Percentiles rank a stretch among this genome's conserved stretches.
Evolutionary conservation across 78 protist species (phyloP).

Genomic region (Dictyostelium firmibasis): DNA sequence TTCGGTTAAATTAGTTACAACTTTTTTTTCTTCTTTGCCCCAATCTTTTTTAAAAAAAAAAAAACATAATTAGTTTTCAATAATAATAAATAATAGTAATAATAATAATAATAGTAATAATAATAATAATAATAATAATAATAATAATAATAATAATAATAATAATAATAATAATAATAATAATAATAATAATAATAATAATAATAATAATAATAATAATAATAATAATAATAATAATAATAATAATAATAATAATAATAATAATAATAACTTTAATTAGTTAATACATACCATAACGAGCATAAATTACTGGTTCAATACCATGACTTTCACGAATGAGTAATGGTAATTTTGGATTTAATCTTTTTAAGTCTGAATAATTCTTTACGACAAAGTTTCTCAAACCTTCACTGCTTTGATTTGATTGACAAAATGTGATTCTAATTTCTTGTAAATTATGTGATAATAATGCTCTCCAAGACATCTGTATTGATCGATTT

Average conservation of each 20-base stretch:
- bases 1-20: constrained; percentile 67
- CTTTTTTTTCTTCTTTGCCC: constrained; percentile 76
- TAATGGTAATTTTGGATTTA: constrained; percentile 74
- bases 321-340: constrained; percentile 74
- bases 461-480: constrained; percentile 81
- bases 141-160: not conserved
- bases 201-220: too few species aligned
- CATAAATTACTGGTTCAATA: constrained; percentile 71
- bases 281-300: constrained; percentile 53
- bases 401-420: constrained; percentile 67
- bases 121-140: not conserved
- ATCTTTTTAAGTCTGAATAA: constrained; percentile 62
- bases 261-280: not conserved
- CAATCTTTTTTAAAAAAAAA: constrained; percentile 1
- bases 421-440: constrained; percentile 47
- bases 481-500: constrained; percentile 14
- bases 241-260: not conserved
- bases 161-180: not conserved
- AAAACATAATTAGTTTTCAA: not conserved
- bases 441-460: constrained; percentile 76
- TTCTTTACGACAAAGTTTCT: constrained; percentile 74
- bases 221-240: too few species aligned
- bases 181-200: not conserved
- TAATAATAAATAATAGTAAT: not conserved
- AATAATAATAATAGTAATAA: not conserved